phyloP scores from a whole-genome alignment of 768 basidiomycete genomes.

The Boletus rubropictus region DNA sequence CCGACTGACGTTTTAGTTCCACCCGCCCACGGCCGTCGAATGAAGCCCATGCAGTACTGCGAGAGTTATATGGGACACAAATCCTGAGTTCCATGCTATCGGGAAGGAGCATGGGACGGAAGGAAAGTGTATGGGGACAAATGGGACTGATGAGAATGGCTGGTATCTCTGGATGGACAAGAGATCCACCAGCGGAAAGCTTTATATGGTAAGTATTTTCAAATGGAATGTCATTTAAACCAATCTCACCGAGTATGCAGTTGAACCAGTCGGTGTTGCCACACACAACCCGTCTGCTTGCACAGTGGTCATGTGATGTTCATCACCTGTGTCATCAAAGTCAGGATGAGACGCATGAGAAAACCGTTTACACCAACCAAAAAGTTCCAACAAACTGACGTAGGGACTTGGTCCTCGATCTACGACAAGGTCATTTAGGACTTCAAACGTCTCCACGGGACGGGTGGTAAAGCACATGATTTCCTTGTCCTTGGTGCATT shows the following conservation, averaged over 20 bases:
- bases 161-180: slow-evolving; percentile 97
- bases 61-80: slow-evolving; percentile 97
- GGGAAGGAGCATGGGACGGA: slow-evolving; percentile 96
- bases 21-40: slow-evolving; percentile 97
- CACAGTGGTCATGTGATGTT: slow-evolving; percentile 98
- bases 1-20: slow-evolving; percentile 81
- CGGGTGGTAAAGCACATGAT: slow-evolving; percentile 97
- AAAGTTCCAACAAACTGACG: slow-evolving; percentile 91
- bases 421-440: slow-evolving; percentile 93
- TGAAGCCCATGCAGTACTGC: slow-evolving; percentile 98
- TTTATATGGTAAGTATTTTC: slow-evolving; percentile 23
- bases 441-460: slow-evolving; percentile 95
- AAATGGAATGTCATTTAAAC: not conserved
- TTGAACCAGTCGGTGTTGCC: slow-evolving; percentile 95
- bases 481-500: slow-evolving; percentile 77
- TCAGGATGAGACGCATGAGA: slow-evolving; percentile 2
- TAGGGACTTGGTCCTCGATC: slow-evolving; percentile 98
- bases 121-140: slow-evolving; percentile 96
- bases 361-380: slow-evolving; percentile 55
- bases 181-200: slow-evolving; percentile 94
- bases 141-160: slow-evolving; percentile 95
- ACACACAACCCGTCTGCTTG: slow-evolving; percentile 96
- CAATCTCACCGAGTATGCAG: slow-evolving; percentile 83
- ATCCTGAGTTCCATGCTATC: slow-evolving; percentile 98
- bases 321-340: slow-evolving; percentile 63